Evolutionary conservation across 2,329 filamentous ascomycete genomes (phyloP).

Genomic region (Cytospora piceicola): DNA sequence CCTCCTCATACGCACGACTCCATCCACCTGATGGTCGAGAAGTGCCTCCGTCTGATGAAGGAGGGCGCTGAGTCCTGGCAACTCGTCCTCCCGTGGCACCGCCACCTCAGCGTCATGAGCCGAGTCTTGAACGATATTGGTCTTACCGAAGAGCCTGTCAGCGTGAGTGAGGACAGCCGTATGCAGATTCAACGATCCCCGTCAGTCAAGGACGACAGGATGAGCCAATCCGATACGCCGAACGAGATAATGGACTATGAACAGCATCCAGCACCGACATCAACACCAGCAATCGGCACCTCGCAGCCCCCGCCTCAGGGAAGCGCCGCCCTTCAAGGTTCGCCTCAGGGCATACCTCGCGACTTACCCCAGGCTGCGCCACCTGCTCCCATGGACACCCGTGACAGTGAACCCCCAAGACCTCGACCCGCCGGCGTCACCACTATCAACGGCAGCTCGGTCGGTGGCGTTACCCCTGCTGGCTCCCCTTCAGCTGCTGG

Average conservation of each 20-base stretch:
- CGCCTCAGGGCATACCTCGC: constrained; percentile 37
- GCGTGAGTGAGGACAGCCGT: constrained; percentile 42
- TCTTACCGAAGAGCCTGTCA: constrained; percentile 39
- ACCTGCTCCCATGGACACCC: constrained; percentile 42
- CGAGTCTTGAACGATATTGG: constrained; percentile 62
- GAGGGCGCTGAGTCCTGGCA: constrained; percentile 64
- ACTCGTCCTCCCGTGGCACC: constrained; percentile 62
- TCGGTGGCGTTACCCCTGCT: constrained; percentile 51
- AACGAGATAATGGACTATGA: constrained; percentile 63
- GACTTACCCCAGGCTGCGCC: constrained; percentile 23
- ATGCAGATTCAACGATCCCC: constrained; percentile 41
- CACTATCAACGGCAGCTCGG: constrained; percentile 62
- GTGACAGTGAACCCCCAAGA: constrained; percentile 57
- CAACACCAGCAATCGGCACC: constrained; percentile 40
- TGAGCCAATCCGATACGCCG: constrained; percentile 59
- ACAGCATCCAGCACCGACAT: constrained; percentile 45
- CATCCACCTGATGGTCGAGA: constrained; percentile 59
- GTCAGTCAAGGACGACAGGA: constrained; percentile 58
- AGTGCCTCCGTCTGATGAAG: constrained; percentile 62
- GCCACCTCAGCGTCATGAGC: constrained; percentile 64
- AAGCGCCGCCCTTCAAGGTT: constrained; percentile 29
- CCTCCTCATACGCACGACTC: constrained; percentile 61
- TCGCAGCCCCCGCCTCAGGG: constrained; percentile 33
- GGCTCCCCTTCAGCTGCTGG: constrained; percentile 45
- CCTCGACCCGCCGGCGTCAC: constrained; percentile 58